Evolutionary conservation across 2,329 filamentous ascomycete species (phyloP), one percentile per base, ranked within the genome.

Genomic region (Coleophoma crateriformis): DNA sequence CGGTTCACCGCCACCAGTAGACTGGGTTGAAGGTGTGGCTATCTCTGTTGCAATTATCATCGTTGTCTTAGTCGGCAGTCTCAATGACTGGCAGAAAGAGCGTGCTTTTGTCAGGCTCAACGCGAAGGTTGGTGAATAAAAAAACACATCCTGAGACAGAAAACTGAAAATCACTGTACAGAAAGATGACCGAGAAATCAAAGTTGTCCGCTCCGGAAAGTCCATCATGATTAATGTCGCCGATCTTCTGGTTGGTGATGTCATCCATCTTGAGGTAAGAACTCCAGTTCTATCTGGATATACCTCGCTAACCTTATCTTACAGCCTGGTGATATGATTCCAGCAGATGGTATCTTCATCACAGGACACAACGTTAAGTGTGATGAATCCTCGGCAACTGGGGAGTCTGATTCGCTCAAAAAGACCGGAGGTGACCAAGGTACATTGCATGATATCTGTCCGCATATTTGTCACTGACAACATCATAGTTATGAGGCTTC

Each of bases 371-470:
- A 79, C 38, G 67, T 87, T 52, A 83, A 84, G 64, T 89, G 84
- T 59, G 85, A 88, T 58, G 85, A 89, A 61, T 87, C 84, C 3
- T 87, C 84, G 11, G 82, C 83, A 1, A 88, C 85, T 12, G 85
- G 85, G 56, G 85, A 89, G 67, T 88, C 84, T 0, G 85, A 89
- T 58, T 76, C 84, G 46, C 77, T 88, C 64, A 84, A 81, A 66
- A 89, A 89, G 68, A 65, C 59, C 0, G 64, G 68, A 0, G 81
- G 75, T 3, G 76, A 79, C n/a, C 82, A 86, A 11, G 27, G 27
- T 27, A 27, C 8, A 2, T 27, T 7, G 27, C 27, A 27, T 27
- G 8, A 27, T 27, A 27, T 27, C 27, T 27, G 8, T 27, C 6
- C 6, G 8, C 8, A 27, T 3, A 27, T 27, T 27, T 27, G 27